Evolutionary conservation across 495 filamentous ascomycete genomes (phyloP).

Genomic region (Penicillium riverlandense): DNA sequence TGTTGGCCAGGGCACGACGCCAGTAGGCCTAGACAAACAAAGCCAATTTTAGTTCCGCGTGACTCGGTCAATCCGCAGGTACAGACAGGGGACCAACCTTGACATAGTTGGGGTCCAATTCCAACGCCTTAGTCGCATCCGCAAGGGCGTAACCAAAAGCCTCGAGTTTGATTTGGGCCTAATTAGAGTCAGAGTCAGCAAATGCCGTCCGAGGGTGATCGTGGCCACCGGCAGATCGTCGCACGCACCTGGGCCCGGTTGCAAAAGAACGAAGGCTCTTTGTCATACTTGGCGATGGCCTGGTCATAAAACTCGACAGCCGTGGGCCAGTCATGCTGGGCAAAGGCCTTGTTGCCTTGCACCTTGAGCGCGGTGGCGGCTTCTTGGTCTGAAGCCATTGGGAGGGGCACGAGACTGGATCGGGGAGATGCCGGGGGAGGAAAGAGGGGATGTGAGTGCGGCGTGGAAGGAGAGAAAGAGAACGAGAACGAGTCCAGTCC

Average conservation of each 20-base stretch:
- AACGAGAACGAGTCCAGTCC: not conserved
- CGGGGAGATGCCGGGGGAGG: slow-evolving; percentile 4
- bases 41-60: slow-evolving; percentile 1
- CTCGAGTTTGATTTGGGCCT: slow-evolving; percentile 95
- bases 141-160: slow-evolving; percentile 85
- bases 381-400: slow-evolving; percentile 50
- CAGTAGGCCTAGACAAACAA: slow-evolving; percentile 71
- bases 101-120: slow-evolving; percentile 77
- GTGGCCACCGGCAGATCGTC: not conserved
- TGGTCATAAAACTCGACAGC: slow-evolving; percentile 83
- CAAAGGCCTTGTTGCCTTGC: slow-evolving; percentile 90
- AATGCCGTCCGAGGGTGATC: not conserved
- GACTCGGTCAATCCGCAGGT: not conserved
- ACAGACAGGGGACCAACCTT: slow-evolving; percentile 50
- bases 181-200: slow-evolving; percentile 5
- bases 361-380: slow-evolving; percentile 79
- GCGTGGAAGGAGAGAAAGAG: not conserved
- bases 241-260: slow-evolving; percentile 83
- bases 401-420: slow-evolving; percentile 31
- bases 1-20: slow-evolving; percentile 82
- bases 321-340: slow-evolving; percentile 74
- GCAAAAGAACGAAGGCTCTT: slow-evolving; percentile 82
- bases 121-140: slow-evolving; percentile 90
- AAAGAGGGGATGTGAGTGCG: not conserved
- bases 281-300: slow-evolving; percentile 79